These are phyloP conservation scores for Warburgia ugandensis DNA, from an alignment of 164 flowering plant genomes.

Conservation along the genomic window DNA sequence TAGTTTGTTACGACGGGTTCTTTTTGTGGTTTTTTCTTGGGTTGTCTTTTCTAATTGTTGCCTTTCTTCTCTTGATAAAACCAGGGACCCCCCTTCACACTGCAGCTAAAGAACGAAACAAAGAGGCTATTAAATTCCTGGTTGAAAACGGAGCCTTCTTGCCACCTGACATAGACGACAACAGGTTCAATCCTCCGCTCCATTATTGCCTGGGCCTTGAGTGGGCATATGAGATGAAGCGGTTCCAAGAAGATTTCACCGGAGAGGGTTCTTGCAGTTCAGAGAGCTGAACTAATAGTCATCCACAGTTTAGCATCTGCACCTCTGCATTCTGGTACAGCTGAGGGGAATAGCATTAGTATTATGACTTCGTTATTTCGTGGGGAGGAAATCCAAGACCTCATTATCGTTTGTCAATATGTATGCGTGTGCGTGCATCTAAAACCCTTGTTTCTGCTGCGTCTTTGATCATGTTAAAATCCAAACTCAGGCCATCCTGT, in stretches of 20 bases:
- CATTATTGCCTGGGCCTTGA: slow-evolving; percentile 96
- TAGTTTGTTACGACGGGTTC: no score
- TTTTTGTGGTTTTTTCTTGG: not conserved
- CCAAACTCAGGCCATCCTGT: no score
- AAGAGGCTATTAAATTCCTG: slow-evolving; percentile 65
- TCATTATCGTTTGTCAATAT: no score
- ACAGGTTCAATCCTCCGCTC: slow-evolving; percentile 89
- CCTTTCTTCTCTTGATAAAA: not conserved
- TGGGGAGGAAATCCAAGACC: no score
- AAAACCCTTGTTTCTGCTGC: no score
- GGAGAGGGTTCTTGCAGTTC: slow-evolving; percentile 61
- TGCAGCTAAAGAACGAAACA: slow-evolving; percentile 89
- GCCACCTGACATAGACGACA: slow-evolving; percentile 71
- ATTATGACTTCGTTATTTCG: no score
- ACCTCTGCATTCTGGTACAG: no score
- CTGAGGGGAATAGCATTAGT: no score
- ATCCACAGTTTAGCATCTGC: not conserved
- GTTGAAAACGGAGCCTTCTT: slow-evolving; percentile 91
- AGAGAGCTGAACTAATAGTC: slow-evolving; percentile 27
- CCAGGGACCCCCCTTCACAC: slow-evolving; percentile 94
- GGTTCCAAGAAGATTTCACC: slow-evolving; percentile 47
- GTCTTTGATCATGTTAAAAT: no score
- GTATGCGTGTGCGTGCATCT: no score
- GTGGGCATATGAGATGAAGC: slow-evolving; percentile 91
- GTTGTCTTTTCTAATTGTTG: not conserved